Evolutionary conservation across 2,329 filamentous ascomycete genomes (phyloP).

Genomic region (Diaporthe ampelina): DNA sequence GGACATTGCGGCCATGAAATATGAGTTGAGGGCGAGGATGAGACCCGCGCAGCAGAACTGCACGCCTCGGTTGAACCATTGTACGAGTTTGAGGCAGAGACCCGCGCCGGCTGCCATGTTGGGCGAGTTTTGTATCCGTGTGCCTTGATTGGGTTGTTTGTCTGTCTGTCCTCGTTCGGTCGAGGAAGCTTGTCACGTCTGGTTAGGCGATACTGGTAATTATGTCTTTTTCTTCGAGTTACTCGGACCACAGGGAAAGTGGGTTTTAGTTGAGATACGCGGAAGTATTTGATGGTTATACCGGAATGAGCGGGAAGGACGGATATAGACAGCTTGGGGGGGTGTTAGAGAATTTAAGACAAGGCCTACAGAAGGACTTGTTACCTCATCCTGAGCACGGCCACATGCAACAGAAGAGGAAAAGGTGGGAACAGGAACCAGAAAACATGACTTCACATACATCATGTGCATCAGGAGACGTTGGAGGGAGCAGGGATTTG

Average conservation of each 20-base stretch:
- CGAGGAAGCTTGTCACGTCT: neutral
- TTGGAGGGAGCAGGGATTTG: neutral
- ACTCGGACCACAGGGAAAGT: neutral
- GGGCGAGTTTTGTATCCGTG: neutral
- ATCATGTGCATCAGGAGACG: conserved; percentile 30
- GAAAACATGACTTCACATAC: conserved; percentile 26
- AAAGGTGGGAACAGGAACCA: conserved; percentile 21
- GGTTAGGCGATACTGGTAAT: neutral
- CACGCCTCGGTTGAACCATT: conserved; percentile 80
- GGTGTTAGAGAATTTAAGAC: conserved; percentile 32
- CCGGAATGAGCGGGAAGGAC: conserved; percentile 24
- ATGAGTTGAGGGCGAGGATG: conserved; percentile 84
- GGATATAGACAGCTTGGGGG: conserved; percentile 16
- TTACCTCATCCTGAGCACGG: conserved; percentile 29
- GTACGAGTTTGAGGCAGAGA: conserved; percentile 75
- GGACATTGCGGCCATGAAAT: conserved; percentile 82
- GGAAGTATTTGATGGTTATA: conserved; percentile 21
- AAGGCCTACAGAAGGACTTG: neutral
- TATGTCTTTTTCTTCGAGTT: neutral
- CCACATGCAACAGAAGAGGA: conserved; percentile 18
- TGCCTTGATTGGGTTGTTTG: neutral
- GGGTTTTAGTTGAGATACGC: neutral
- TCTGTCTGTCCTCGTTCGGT: neutral
- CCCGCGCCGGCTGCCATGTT: conserved; percentile 70
- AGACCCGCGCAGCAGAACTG: conserved; percentile 81